Evolutionary conservation across 768 basidiomycete species (phyloP).

Genomic region (Rhodotorula babjevae): DNA sequence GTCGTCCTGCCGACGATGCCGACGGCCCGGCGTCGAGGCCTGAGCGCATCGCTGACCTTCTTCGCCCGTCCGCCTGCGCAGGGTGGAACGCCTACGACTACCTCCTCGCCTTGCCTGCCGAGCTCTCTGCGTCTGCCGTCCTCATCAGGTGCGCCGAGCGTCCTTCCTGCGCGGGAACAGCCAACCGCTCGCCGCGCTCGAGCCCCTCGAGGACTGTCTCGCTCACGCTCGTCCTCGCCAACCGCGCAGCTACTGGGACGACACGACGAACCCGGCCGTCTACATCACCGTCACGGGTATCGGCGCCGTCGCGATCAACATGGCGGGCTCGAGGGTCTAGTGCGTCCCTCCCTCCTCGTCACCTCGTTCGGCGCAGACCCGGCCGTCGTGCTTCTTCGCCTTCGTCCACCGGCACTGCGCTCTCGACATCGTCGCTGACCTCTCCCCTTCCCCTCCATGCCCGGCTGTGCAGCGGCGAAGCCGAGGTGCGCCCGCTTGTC

Average conservation of each 20-base stretch:
- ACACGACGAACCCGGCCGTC: slow-evolving; percentile 60
- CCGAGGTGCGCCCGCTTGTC: slow-evolving; percentile 50
- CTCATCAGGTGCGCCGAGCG: slow-evolving; percentile 56
- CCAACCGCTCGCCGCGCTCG: neutral
- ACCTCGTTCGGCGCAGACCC: no score
- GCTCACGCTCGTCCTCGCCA: slow-evolving; percentile 54
- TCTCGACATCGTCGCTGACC: no score
- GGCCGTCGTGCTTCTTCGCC: no score
- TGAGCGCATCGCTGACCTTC: neutral
- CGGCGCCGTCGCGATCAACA: slow-evolving; percentile 61
- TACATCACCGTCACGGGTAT: slow-evolving; percentile 76
- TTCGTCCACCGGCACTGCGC: no score
- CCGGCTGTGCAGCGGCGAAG: slow-evolving; percentile 53
- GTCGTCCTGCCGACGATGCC: no score
- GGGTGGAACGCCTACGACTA: slow-evolving; percentile 52
- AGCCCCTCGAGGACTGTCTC: neutral
- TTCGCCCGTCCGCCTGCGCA: neutral
- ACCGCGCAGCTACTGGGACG: slow-evolving; percentile 41
- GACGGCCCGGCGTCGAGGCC: no score
- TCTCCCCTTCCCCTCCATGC: neutral
- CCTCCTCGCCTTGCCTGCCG: slow-evolving; percentile 53
- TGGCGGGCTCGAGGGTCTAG: neutral
- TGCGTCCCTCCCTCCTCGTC: slow-evolving; percentile 24
- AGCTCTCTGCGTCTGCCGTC: slow-evolving; percentile 68
- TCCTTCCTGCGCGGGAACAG: neutral